Base-by-base conservation (phyloP, 108 stramenopile species). In the Epithemia pelagica region DNA sequence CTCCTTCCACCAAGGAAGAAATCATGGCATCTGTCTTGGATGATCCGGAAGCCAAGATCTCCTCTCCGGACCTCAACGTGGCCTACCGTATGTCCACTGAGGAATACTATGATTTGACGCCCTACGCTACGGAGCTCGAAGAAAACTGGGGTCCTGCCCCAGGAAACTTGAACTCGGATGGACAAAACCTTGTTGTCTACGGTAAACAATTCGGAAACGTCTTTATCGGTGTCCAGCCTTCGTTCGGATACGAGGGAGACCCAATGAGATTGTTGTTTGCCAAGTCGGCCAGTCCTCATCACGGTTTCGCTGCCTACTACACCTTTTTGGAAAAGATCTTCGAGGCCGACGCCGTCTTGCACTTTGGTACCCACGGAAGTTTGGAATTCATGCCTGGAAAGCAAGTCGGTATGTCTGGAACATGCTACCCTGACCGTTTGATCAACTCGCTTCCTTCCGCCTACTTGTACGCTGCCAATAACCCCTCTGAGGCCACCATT, bases 101-200 rank as follows among this genome's bases (percentile, higher is more conserved):
- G 32, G 95, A 97, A 73, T 96, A 97, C 79, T 91, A 95, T 74
- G 88, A 92, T 63, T 75, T 93, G 53, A 95, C 94, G 28, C 96
- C 95, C 1, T 96, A 96, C 74, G 95, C 94, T 10, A 77, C 78
- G 53, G 96, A 97, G 52, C 76, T 97, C 54, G 95, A 96, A 63
- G 95, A 95, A 87, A 97, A 97, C 82, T 97, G 96, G 96, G 96
- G 96, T 73, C 89, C 92, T 68, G 92, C 96, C 8, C 96, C 96
- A 7, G 96, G 96, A 59, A 95, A 97, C 78, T 83, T 97, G 29
- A 97, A 97, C 85, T 94, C 95, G 46, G 96, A 97, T 73, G 96
- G 96, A 28, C 85, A 92, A 68, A 94, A 97, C 73, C 88, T 97
- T 27, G 88, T 97, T 54, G 84, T 97, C 15, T 97, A 93, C 78